Evolutionary conservation across 2,329 filamentous ascomycete genomes (phyloP).

Genomic region (Didymosphaeria variabile): DNA sequence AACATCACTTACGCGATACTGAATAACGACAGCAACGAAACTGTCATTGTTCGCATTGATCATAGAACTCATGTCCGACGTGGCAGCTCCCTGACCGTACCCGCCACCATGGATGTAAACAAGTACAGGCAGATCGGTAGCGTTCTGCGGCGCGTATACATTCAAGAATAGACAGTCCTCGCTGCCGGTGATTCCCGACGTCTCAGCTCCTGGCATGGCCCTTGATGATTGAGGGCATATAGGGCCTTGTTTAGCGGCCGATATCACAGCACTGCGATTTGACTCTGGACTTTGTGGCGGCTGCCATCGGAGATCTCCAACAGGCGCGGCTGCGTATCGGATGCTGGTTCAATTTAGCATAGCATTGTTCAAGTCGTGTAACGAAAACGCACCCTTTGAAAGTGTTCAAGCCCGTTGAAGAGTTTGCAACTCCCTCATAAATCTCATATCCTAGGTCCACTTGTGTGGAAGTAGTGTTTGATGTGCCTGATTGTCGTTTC

Average conservation of each 20-base stretch:
- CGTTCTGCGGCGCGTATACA: constrained; percentile 41
- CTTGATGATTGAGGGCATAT: constrained; percentile 10
- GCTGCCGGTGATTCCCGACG: background rate
- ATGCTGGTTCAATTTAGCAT: constrained; percentile 23
- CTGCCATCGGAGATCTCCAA: constrained; percentile 30
- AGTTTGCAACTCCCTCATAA: constrained; percentile 30
- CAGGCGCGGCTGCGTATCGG: constrained; percentile 32
- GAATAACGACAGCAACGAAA: constrained; percentile 59
- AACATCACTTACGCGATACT: constrained; percentile 53
- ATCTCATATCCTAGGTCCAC: constrained; percentile 37
- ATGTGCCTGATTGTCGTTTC: constrained; percentile 13
- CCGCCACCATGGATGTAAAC: constrained; percentile 41
- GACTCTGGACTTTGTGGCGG: constrained; percentile 21
- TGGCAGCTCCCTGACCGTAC: constrained; percentile 50
- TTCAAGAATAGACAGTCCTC: constrained; percentile 52
- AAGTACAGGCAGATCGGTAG: constrained; percentile 41
- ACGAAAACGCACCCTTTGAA: constrained; percentile 33
- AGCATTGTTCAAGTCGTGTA: background rate
- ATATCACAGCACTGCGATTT: constrained; percentile 20
- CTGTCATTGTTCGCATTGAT: constrained; percentile 58
- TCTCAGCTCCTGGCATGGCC: constrained; percentile 7
- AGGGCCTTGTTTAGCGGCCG: constrained; percentile 15
- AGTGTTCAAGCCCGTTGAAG: constrained; percentile 26
- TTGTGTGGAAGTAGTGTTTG: constrained; percentile 11
- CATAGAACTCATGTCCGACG: constrained; percentile 48